Evolutionary conservation across 768 basidiomycete genomes (phyloP).

Genomic region (Lentinula sp.): DNA sequence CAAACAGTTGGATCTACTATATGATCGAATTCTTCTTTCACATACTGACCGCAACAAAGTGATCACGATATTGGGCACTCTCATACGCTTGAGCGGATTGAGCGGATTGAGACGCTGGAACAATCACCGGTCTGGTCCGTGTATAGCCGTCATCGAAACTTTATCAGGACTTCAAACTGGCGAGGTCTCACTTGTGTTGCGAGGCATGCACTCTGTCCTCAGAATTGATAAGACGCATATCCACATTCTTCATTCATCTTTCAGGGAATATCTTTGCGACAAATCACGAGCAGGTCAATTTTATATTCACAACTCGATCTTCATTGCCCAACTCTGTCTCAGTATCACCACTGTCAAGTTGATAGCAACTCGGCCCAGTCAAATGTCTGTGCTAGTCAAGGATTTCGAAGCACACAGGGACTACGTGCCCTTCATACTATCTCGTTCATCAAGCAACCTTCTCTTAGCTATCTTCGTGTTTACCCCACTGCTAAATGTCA

Average conservation of each 20-base stretch:
- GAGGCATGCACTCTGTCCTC: background rate
- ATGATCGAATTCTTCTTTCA: background rate
- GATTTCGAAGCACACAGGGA: background rate
- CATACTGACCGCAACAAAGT: background rate
- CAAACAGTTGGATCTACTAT: background rate
- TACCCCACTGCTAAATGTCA: background rate
- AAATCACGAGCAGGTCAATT: background rate
- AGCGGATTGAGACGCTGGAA: background rate
- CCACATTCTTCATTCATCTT: background rate
- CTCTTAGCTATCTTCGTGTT: background rate
- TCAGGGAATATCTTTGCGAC: background rate
- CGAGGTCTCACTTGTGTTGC: background rate
- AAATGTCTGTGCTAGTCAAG: background rate
- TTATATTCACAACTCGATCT: background rate
- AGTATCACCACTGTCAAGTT: background rate
- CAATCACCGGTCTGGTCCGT: background rate
- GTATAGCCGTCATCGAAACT: background rate
- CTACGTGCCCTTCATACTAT: background rate
- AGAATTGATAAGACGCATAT: background rate
- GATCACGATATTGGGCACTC: background rate
- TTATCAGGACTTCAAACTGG: background rate
- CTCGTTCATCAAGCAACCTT: background rate
- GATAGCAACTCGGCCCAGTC: background rate
- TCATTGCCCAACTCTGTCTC: background rate
- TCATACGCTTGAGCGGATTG: background rate